Base-by-base conservation (phyloP, 1,284 basidiomycete species). In the Porodaedalea pini region DNA sequence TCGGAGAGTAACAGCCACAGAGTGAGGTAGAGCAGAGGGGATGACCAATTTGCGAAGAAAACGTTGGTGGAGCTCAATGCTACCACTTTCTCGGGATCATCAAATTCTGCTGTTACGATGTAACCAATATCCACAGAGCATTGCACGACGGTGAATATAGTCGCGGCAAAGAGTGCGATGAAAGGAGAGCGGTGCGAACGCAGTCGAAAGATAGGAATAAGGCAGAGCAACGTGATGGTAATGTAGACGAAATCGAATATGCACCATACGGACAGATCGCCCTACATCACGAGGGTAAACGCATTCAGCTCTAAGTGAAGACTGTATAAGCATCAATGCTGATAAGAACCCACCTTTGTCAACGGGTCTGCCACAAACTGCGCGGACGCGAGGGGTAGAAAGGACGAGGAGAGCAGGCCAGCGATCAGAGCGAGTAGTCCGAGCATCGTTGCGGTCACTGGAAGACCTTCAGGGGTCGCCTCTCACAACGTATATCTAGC, bases 41-140 rank as follows among this genome's bases (percentile, higher is more conserved):
- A 56, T 11, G 55, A 56, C 55, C 55, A 56, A 17, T 56, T 51
- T 8, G 34, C 37, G 27, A 56, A 56, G 39, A 56, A 56, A 11
- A 43, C 39, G 23, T 34, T 39, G 15, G 36, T 40, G 2, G 36
- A 29, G 29, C 36, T 32, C 13, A 56, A 27, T 25, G 21, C 54
- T 2, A 40, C 44, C 17, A 40, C 34, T 13, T 15, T 49, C 17
- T 56, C 27, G 1, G 31, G 36, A 3, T 32, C 25, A 36, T 32
- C 43, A 21, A 40, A 21, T n/a, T 34, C 25, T n/a, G 23, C 29
- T 40, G 45, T 49, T 48, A 40, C 34, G 10, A 56, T 56, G 13
- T 49, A 49, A 2, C 17, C 45, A 23, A 56, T 48, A 17, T 56
- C 36, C 21, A 40, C 4, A 15, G 34, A 29, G 32, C 32, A 34